Base-by-base conservation (phyloP, 2,329 filamentous ascomycete species). In the Penicillium paneum region DNA sequence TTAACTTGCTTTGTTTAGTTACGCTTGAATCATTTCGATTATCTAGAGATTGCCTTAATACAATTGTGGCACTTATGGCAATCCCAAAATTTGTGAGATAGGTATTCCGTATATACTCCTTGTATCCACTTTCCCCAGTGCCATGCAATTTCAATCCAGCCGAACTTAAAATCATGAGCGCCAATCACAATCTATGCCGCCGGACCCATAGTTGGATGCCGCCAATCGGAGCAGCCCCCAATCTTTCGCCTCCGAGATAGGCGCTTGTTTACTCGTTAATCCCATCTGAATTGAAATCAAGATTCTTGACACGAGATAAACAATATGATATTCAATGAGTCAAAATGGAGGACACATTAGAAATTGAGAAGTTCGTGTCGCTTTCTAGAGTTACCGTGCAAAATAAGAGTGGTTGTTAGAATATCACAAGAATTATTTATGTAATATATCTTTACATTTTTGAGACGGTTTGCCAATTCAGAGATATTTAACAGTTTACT, bases 191-290 rank as follows among this genome's bases (percentile, higher is more conserved):
- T 8, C 17, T 24, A 50, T 15, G 11, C 47, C 47, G 47, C 3
- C 8, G 1, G 5, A 3, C 15, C 34, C 47, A 42, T 8, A 42
- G 3, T 13, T 13, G 2, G 49, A 58, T 58, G 54, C 56, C 49
- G 54, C 56, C 56, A 58, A 54, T 58, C 55, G 50, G 55, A 51
- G 38, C 10, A 11, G 19, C 13, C 15, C 17, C 21, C n/a, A 43
- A 49, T 12, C 19, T 10, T 17, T 34, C 28, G 11, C 11, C 32
- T 17, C 31, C 44, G 32, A 47, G 44, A 38, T 47, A 47, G 21
- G 44, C 28, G 44, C 8, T 28, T n/a, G 24, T 28, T 31, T 17
- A 17, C 40, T n/a, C 24, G 41, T 28, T 29, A 6, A 28, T 17
- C n/a, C 3, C 10, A 43, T 43, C 26, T 19, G 19, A 12, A 19